These are phyloP conservation scores for Microcos paniculata DNA, from an alignment of 345 rosid genomes.

Conservation along the genomic window DNA sequence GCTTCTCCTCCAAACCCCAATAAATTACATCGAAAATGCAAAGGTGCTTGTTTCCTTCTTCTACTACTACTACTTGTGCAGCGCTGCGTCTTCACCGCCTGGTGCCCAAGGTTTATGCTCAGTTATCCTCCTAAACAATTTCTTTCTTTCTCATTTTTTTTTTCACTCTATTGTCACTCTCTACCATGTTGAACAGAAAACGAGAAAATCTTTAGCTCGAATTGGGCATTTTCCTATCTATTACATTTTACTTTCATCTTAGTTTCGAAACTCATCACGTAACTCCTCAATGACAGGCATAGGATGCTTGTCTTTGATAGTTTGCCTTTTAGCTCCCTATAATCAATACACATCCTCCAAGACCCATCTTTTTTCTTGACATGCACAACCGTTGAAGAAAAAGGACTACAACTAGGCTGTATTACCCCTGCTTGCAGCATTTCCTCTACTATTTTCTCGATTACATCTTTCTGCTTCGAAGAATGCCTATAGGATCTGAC, in stretches of 20 bases:
- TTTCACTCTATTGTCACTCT: background rate
- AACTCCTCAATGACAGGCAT: no score
- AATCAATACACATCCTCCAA: no score
- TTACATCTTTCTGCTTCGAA: no score
- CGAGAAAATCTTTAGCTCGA: background rate
- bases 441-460: no score
- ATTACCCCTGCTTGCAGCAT: no score
- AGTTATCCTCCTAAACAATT: background rate
- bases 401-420: no score
- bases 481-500: no score
- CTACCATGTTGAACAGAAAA: no score
- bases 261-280: background rate
- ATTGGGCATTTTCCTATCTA: background rate
- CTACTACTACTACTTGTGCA: background rate
- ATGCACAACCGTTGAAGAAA: no score
- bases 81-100: slow-evolving; percentile 33
- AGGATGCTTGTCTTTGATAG: no score
- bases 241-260: background rate
- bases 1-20: background rate
- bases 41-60: slow-evolving; percentile 3
- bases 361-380: no score
- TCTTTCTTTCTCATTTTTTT: background rate
- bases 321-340: no score
- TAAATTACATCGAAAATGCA: background rate
- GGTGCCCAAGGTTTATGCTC: slow-evolving; percentile 49